These are phyloP conservation scores for Diaporthe velutina DNA, from an alignment of 2,329 filamentous ascomycete genomes.

Conservation along the genomic window DNA sequence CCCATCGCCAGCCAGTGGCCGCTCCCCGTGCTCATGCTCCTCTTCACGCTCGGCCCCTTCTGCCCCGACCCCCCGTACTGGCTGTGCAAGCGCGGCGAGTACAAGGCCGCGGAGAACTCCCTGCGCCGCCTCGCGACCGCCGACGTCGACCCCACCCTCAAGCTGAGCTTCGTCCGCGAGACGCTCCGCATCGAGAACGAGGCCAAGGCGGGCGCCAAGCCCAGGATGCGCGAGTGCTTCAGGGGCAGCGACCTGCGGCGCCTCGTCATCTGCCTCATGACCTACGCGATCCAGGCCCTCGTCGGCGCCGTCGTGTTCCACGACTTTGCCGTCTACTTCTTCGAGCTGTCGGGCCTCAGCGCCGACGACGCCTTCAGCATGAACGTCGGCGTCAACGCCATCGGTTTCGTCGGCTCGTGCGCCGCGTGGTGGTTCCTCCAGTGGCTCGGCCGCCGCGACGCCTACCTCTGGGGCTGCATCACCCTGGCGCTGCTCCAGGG, in stretches of 20 bases:
- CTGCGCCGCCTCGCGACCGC: constrained; percentile 30
- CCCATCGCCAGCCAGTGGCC: constrained; percentile 36
- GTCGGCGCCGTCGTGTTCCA: constrained; percentile 46
- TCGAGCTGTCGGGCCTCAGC: constrained; percentile 40
- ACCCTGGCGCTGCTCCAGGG: constrained; percentile 50
- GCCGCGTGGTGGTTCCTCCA: constrained; percentile 55
- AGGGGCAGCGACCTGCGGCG: constrained; percentile 44
- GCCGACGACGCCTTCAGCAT: constrained; percentile 54
- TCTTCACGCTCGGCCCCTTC: constrained; percentile 23
- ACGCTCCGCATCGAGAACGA: constrained; percentile 45
- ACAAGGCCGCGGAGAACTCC: constrained; percentile 24
- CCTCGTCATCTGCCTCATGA: constrained; percentile 42
- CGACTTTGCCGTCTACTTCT: constrained; percentile 49
- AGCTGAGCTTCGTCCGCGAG: constrained; percentile 47
- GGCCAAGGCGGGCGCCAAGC: constrained; percentile 37
- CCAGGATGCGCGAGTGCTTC: constrained; percentile 45
- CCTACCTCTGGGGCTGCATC: constrained; percentile 54
- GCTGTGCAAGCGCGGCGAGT: constrained; percentile 34
- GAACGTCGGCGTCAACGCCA: constrained; percentile 54
- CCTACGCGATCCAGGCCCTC: constrained; percentile 48
- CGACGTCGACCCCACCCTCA: constrained; percentile 44
- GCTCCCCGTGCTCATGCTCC: constrained; percentile 30
- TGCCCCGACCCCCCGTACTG: constrained; percentile 33
- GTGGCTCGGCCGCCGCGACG: constrained; percentile 52
- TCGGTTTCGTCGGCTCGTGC: constrained; percentile 56